Conservation (phyloP, 116 monocot genomes). For the Posidonia oceanica region DNA sequence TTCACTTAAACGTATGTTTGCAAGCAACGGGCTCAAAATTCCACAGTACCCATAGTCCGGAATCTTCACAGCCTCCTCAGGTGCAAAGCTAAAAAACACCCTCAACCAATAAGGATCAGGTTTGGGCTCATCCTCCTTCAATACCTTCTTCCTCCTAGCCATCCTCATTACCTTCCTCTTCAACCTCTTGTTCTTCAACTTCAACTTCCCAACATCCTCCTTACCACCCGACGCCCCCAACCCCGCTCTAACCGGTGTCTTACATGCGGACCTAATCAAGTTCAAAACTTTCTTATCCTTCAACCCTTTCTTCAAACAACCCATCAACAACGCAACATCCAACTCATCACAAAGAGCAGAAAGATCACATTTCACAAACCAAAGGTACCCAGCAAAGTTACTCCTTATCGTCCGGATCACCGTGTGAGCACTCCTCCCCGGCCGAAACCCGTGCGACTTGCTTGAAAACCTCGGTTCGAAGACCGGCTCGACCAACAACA, state of each 20-base stretch:
- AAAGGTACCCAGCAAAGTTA: slow-evolving; percentile 56
- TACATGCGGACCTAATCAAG: slow-evolving; percentile 37
- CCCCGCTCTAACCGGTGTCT: slow-evolving; percentile 2
- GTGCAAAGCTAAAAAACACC: slow-evolving; percentile 50
- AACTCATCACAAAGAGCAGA: slow-evolving; percentile 24
- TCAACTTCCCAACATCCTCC: slow-evolving; percentile 10
- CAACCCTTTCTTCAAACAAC: slow-evolving; percentile 29
- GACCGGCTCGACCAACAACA: slow-evolving; percentile 58
- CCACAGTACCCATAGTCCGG: slow-evolving; percentile 53
- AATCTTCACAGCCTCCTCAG: slow-evolving; percentile 38
- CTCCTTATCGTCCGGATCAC: slow-evolving; percentile 50
- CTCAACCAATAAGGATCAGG: slow-evolving; percentile 81
- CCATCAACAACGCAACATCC: slow-evolving; percentile 15
- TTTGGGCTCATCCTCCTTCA: slow-evolving; percentile 62
- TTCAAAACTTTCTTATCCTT: slow-evolving; percentile 35
- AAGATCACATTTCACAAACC: slow-evolving; percentile 61
- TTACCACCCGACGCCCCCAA: neutral
- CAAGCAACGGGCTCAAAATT: slow-evolving; percentile 58
- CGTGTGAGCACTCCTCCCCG: slow-evolving; percentile 50
- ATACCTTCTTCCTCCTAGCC: slow-evolving; percentile 50
- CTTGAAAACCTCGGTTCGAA: slow-evolving; percentile 62
- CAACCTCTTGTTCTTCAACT: slow-evolving; percentile 41
- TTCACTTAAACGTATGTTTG: slow-evolving; percentile 46
- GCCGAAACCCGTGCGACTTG: slow-evolving; percentile 53
- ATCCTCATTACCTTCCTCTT: slow-evolving; percentile 52